phyloP scores from a whole-genome alignment of 495 filamentous ascomycete genomes.

The Trichocladium antarcticum region DNA sequence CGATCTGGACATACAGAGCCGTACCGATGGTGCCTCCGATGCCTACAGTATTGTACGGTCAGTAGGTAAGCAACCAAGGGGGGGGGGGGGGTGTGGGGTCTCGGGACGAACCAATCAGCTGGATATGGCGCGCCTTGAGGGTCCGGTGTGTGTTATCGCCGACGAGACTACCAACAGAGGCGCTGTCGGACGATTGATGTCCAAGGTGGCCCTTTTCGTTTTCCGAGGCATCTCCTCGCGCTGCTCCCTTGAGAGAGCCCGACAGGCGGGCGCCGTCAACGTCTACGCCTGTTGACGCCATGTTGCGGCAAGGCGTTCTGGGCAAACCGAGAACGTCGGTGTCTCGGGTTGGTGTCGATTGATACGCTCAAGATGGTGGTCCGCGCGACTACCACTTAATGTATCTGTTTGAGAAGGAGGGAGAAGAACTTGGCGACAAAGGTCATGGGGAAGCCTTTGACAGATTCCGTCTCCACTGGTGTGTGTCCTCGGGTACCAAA shows the following conservation, averaged over 20 bases:
- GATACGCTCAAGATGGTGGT: not conserved
- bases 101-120: conserved; percentile 36
- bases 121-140: conserved; percentile 42
- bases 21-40: conserved; percentile 50
- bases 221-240: not conserved
- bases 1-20: conserved; percentile 45
- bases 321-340: too few relatives aligned
- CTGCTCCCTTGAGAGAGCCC: not conserved
- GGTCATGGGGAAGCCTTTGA: conserved; percentile 17
- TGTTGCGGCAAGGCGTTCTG: not conserved
- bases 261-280: conserved; percentile 1
- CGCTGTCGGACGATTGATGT: not conserved
- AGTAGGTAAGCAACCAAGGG: not conserved
- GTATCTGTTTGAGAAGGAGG: conserved; percentile 33
- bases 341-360: not conserved
- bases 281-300: conserved; percentile 5
- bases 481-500: not conserved
- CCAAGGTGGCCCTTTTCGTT: conserved; percentile 9
- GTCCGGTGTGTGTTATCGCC: conserved; percentile 32
- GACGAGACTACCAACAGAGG: not conserved
- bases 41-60: conserved; percentile 11
- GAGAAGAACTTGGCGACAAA: conserved; percentile 36
- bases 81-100: not conserved
- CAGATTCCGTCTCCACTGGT: not conserved
- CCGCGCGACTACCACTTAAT: conserved; percentile 8